Base-by-base conservation (phyloP, 140 eudicot species). In the Erigeron philadelphicus region DNA sequence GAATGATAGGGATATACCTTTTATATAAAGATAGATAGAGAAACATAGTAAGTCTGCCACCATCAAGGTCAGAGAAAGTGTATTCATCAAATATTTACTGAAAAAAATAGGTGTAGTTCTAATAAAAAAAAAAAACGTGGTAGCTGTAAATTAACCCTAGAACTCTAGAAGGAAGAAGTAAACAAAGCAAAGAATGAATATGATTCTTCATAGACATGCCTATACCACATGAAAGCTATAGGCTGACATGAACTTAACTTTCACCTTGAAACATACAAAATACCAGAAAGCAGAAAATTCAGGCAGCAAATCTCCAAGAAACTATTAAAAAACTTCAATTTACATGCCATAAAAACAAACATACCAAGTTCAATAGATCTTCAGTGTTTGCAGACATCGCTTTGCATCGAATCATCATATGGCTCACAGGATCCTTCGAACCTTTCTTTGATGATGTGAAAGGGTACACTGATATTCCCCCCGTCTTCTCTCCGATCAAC, bases 391-490 rank as follows among this genome's bases (percentile, higher is more conserved):
- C 90, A 35, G 96, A 83, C 99, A 87, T 90, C 17, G 99, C 99
- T 81, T 94, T 94, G 64, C 96, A 97, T 64, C 97, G 84, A 74
- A 90, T 91, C 80, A 94, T 83, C 41, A 94, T 83, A 72, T 79
- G 89, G 78, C 95, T 87, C 62, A 85, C 69, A 38, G 99, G 97
- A 43, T 84, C 85, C 57, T 72, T 79, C 67, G 79, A 72, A 21
- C 95, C 96, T 72, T 85, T 85, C 70, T 85, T 79, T 55, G 96
- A 87, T 72, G 99, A 90, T 12, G 95, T 94, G 72, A 84, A 84
- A 70, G 99, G 99, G 81, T 81, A 94, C 19, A 94, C 87, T 0
- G 97, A 90, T 69, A 94, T 87, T 69, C 99, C 99, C 38, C 99
- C 97, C 0, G 99, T 94, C 84, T 87, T 94, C 79, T 95, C 84